Base-by-base conservation (phyloP, 345 rosid species). In the Camelina hispida region DNA sequence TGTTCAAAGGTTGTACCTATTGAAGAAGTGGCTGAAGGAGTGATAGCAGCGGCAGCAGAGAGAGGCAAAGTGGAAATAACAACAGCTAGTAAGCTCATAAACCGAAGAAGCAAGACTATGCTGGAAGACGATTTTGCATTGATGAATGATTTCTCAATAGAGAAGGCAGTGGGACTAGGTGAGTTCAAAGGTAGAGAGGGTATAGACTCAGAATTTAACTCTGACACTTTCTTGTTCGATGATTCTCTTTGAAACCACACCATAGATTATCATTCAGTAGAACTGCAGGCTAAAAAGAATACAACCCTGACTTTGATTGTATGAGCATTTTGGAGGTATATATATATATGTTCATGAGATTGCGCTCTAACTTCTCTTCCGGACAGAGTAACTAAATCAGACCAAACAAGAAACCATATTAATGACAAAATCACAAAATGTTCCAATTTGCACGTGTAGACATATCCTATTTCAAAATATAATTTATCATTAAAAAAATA, bases 131-230 rank as follows among this genome's bases (percentile, higher is more conserved):
- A 79, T 73, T 68, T 81, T 32, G 75, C 75, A 40, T 34, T 73
- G 23, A 66, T 76, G n/a, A 54, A 66, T 32, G 83, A 83, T 58
- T 55, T 76, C 51, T 79, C 88, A 17, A 87, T 85, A 6, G 88
- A 87, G 77, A 77, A 22, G 0, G 47, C 82, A 2, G 60, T 83
- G 68, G 87, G 88, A 4, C 87, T 85, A 5, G 75, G 53, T 0
- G 87, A 84, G 79, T 87, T 85, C 59, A 85, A 84, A 18, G 92
- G 88, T 22, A 71, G 81, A 64, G 92, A 87, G 25, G 89, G 88
- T 34, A 54, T 83, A 58, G 92, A 78, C 76, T 69, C 79, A 58
- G 85, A 81, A 30, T 74, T 80, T 43, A 68, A 72, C 74, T 80
- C 73, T 52, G 82, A 79, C 32, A 38, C 61, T 14, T 87, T 84